Percentiles rank a stretch among this genome's conserved stretches.
phyloP scores from a whole-genome alignment of 192 early-diverging fungal genomes.

The Podila clonocystis region DNA sequence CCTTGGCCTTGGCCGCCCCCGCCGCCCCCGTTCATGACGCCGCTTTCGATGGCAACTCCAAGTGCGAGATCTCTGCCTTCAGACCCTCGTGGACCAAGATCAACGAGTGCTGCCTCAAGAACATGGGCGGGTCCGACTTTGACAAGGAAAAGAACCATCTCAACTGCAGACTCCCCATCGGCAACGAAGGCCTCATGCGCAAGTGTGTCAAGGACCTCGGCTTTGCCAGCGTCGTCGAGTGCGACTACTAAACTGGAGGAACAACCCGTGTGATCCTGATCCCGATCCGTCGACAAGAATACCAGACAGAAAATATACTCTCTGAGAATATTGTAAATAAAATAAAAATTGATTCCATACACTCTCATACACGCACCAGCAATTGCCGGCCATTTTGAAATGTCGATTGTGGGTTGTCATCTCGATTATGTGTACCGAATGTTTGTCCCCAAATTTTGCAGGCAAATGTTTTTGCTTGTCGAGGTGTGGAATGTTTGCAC shows the following conservation, averaged over 20 bases:
- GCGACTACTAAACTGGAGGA: slow-evolving; percentile 8
- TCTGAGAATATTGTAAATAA: too few relatives aligned
- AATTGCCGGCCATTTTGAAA: too few relatives aligned
- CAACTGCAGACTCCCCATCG: slow-evolving; percentile 21
- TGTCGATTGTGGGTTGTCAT: too few relatives aligned
- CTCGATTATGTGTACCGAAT: too few relatives aligned
- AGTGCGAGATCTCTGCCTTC: slow-evolving; percentile 21
- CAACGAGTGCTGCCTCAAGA: slow-evolving; percentile 31
- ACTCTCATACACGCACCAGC: too few relatives aligned
- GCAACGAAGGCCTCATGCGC: slow-evolving; percentile 17
- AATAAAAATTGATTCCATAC: too few relatives aligned
- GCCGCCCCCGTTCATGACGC: background rate
- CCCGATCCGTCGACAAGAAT: too few relatives aligned
- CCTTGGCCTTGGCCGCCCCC: background rate
- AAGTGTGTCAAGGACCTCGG: slow-evolving; percentile 37
- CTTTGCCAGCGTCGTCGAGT: slow-evolving; percentile 24
- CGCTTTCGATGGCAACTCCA: slow-evolving; percentile 28
- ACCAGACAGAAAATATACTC: too few relatives aligned
- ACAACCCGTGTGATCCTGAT: too few relatives aligned
- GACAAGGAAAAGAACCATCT: background rate
- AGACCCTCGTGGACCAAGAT: slow-evolving; percentile 12
- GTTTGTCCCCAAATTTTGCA: too few relatives aligned
- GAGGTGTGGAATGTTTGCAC: too few relatives aligned
- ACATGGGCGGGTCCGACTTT: slow-evolving; percentile 34
- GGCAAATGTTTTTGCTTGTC: too few relatives aligned